phyloP scores from a whole-genome alignment of 345 rosid genomes.

The Arabidopsis suecica region DNA sequence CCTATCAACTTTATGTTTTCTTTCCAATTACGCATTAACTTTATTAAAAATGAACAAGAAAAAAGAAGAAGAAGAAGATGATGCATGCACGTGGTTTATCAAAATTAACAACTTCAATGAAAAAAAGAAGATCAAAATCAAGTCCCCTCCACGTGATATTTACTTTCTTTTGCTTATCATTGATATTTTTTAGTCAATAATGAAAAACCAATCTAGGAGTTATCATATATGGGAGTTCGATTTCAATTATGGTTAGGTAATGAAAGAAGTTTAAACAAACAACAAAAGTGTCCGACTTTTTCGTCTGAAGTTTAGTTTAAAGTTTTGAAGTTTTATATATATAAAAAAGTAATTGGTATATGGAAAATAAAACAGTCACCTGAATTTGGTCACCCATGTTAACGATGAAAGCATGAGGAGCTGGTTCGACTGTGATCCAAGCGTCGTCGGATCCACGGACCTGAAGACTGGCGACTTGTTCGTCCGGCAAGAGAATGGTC shows the following conservation, averaged over 20 bases:
- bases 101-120: conserved; percentile 19
- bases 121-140: not conserved
- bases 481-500: conserved; percentile 77
- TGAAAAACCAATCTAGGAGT: not conserved
- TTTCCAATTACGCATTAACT: not conserved
- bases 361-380: conserved; percentile 45
- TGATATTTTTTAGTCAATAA: not conserved
- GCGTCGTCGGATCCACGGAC: conserved; percentile 58
- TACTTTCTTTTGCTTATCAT: not conserved
- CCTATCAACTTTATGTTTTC: conserved; percentile 18
- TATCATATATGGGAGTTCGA: not conserved
- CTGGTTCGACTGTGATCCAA: conserved; percentile 87
- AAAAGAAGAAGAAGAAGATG: not conserved
- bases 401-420: conserved; percentile 71
- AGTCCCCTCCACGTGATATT: conserved; percentile 37
- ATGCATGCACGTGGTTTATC: conserved; percentile 40
- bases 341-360: not conserved
- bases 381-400: conserved; percentile 94
- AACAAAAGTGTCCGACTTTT: not conserved
- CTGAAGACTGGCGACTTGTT: conserved; percentile 74
- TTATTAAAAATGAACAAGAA: not conserved
- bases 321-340: too few species aligned
- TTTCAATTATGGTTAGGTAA: not conserved
- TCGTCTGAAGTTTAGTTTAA: not conserved
- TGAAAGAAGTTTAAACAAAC: not conserved